Conservation (phyloP, 2,329 filamentous ascomycete genomes). For the Colletotrichum eleusines region DNA sequence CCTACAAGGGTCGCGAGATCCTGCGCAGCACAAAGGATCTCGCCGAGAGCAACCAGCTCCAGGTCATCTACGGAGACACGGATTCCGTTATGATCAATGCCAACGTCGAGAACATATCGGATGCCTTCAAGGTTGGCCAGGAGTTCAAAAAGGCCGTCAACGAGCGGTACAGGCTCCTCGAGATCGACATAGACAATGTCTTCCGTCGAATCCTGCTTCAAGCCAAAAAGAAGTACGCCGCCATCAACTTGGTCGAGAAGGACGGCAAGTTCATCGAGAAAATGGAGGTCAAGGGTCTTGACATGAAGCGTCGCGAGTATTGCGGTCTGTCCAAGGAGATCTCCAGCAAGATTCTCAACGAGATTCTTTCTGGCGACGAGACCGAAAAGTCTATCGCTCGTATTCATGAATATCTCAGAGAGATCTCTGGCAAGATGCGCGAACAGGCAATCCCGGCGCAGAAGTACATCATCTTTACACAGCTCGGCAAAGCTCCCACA, state of each 20-base stretch:
- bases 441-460: conserved; percentile 78
- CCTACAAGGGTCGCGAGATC: conserved; percentile 98
- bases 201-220: conserved; percentile 94
- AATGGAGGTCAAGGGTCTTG: conserved; percentile 97
- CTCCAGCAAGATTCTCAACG: conserved; percentile 89
- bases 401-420: conserved; percentile 92
- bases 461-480: conserved; percentile 98
- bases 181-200: conserved; percentile 98
- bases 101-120: conserved; percentile 92
- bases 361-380: conserved; percentile 94
- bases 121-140: conserved; percentile 90
- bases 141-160: conserved; percentile 98
- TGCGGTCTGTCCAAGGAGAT: conserved; percentile 96
- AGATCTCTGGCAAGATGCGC: conserved; percentile 89
- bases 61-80: conserved; percentile 98
- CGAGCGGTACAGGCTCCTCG: conserved; percentile 88
- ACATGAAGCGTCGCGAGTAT: conserved; percentile 98
- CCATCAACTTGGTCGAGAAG: conserved; percentile 90
- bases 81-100: conserved; percentile 99
- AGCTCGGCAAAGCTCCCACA: conserved; percentile 92
- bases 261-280: conserved; percentile 93
- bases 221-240: conserved; percentile 99
- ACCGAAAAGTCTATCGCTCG: conserved; percentile 87
- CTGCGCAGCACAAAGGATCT: conserved; percentile 94
- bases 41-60: conserved; percentile 88